Conservation (phyloP, 2,329 filamentous ascomycete genomes). For the Neocatenulostroma microsporum region DNA sequence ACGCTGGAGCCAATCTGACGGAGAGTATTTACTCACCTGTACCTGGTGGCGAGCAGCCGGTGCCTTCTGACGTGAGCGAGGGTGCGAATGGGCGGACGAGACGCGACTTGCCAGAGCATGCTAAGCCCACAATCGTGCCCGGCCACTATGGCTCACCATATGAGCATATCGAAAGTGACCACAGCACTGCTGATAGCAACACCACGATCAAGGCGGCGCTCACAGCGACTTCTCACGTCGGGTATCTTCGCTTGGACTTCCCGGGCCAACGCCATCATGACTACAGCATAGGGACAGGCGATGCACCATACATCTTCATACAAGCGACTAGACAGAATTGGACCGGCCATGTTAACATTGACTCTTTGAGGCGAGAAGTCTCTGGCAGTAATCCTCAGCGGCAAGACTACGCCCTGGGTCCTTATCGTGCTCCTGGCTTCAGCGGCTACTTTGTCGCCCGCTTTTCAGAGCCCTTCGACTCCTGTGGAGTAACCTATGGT, state of each 20-base stretch:
- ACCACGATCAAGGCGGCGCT: constrained; percentile 29
- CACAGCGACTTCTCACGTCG: constrained; percentile 38
- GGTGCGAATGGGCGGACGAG: constrained; percentile 37
- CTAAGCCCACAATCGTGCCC: background rate
- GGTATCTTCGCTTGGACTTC: constrained; percentile 38
- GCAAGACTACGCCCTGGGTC: constrained; percentile 41
- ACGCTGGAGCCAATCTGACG: constrained; percentile 24
- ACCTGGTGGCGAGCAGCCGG: constrained; percentile 35
- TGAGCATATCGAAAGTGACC: too few relatives aligned
- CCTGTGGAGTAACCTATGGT: constrained; percentile 31
- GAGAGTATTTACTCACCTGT: constrained; percentile 31
- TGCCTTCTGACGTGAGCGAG: constrained; percentile 30
- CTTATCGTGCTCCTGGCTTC: constrained; percentile 36
- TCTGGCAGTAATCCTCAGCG: constrained; percentile 40
- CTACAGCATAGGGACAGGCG: background rate
- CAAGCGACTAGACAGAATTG: constrained; percentile 41
- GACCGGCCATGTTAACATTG: constrained; percentile 38
- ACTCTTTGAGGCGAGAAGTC: constrained; percentile 32
- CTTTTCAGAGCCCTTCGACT: constrained; percentile 38
- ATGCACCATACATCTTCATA: constrained; percentile 35
- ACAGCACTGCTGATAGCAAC: constrained; percentile 1
- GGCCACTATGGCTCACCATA: background rate
- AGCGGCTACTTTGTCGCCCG: constrained; percentile 42
- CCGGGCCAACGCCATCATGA: background rate
- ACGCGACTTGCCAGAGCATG: constrained; percentile 17